Evolutionary conservation across 108 stramenopile species (phyloP), one percentile per base, ranked within the genome.

Genomic region (Skeletonema potamos): DNA sequence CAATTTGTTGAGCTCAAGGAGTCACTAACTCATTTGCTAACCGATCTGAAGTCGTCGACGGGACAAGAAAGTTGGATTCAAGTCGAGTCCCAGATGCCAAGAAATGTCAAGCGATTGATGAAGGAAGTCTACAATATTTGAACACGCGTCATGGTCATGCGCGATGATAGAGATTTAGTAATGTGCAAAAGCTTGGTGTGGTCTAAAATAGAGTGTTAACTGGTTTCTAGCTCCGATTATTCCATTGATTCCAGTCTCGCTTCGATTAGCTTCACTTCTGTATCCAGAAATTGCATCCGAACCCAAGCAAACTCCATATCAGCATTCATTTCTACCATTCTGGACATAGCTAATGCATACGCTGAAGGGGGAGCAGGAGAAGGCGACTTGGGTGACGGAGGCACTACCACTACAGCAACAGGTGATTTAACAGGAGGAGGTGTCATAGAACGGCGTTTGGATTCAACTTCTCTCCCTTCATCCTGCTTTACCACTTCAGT

Each of bases 61-160:
- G 90, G 86, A 62, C 79, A 81, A 54, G 76, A 77, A 12, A 54
- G 62, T 6, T 94, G 93, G 93, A 73, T 66, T 22, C 13, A 58
- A 33, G 84, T 89, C 0, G 77, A 87, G 62, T 68, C 65, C 20
- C 74, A 81, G n/a, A 68, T 92, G 54, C 90, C 93, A 8, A 77
- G 67, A 15, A 94, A 90, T 71, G 86, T 92, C 10, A 76, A 85
- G 64, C 70, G 78, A 9, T 72, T 94, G 64, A 79, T 94, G 64
- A 68, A 81, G 34, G 88, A 92, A 62, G 66, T 70, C 17, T 82
- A 82, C 73, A 54, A 62, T 48, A 33, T 80, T 75, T 80, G 54
- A 68, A 51, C 8, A n/a, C n/a, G n/a, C n/a, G n/a, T n/a, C n/a
- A n/a, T n/a, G n/a, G n/a, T n/a, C n/a, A n/a, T n/a, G n/a, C n/a